These are phyloP conservation scores for Fragilaria radians DNA, from an alignment of 108 stramenopile species.

Conservation along the genomic window DNA sequence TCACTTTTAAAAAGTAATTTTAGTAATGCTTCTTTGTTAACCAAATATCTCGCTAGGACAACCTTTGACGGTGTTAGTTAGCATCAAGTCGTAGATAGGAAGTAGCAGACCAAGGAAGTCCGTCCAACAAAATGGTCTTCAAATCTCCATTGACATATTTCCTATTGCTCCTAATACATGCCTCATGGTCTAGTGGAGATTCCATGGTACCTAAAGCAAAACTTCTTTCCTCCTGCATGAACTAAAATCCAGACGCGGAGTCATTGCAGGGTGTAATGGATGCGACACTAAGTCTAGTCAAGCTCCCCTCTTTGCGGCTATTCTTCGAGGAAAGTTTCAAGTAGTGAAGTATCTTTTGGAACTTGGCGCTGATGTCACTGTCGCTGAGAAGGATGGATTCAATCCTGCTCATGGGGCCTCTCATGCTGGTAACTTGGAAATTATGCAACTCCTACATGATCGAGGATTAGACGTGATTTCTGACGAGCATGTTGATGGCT, in stretches of 20 bases:
- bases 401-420: constrained; percentile 41
- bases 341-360: constrained; percentile 26
- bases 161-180: no score
- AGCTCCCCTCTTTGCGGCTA: constrained; percentile 30
- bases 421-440: constrained; percentile 35
- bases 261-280: background rate
- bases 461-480: constrained; percentile 14
- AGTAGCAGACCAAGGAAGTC: no score
- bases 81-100: no score
- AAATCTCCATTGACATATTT: no score
- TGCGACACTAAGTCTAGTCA: constrained; percentile 27
- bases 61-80: no score
- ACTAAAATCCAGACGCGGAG: background rate
- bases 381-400: constrained; percentile 41
- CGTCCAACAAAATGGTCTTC: no score
- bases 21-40: no score
- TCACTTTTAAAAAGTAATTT: no score
- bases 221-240: background rate
- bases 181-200: no score
- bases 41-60: no score
- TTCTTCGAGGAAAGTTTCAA: constrained; percentile 21
- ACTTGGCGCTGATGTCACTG: constrained; percentile 25
- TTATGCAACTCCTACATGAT: constrained; percentile 22
- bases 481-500: constrained; percentile 33
- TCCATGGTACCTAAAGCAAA: background rate